Evolutionary conservation across 345 rosid species (phyloP).

Genomic region (Streptanthus diversifolius): DNA sequence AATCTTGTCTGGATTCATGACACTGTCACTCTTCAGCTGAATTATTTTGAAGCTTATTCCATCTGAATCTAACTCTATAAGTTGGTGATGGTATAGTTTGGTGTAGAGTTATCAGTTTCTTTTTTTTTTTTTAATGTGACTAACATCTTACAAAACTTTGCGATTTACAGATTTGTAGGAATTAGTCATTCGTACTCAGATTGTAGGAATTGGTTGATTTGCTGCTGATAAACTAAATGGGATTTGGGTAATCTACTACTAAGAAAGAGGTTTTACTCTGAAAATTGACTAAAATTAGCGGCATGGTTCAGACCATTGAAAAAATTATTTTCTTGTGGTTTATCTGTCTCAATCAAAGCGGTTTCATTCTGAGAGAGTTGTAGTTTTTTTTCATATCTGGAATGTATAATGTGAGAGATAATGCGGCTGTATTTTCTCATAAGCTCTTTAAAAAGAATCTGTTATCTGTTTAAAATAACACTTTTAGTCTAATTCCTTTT

Average conservation of each 20-base stretch:
- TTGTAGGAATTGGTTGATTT: background rate
- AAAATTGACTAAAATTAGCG: background rate
- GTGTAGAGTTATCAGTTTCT: background rate
- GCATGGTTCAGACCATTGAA: background rate
- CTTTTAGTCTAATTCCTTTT: background rate
- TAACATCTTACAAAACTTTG: background rate
- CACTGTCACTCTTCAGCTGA: background rate
- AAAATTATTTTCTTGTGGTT: background rate
- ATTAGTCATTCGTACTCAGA: background rate
- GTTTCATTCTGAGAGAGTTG: background rate
- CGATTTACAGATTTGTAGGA: background rate
- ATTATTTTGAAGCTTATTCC: background rate
- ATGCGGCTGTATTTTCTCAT: background rate
- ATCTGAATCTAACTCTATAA: background rate
- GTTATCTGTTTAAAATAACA: background rate
- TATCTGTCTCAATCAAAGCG: background rate
- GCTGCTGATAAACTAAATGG: background rate
- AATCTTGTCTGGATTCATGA: background rate
- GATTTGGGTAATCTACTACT: background rate
- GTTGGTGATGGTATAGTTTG: background rate
- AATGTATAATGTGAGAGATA: background rate
- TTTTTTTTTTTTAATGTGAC: background rate
- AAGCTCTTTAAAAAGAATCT: background rate
- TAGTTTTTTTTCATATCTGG: background rate
- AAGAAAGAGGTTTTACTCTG: background rate